These are phyloP conservation scores for Colletotrichum sp. DNA, from an alignment of 2,329 filamentous ascomycete species.

Conservation along the genomic window DNA sequence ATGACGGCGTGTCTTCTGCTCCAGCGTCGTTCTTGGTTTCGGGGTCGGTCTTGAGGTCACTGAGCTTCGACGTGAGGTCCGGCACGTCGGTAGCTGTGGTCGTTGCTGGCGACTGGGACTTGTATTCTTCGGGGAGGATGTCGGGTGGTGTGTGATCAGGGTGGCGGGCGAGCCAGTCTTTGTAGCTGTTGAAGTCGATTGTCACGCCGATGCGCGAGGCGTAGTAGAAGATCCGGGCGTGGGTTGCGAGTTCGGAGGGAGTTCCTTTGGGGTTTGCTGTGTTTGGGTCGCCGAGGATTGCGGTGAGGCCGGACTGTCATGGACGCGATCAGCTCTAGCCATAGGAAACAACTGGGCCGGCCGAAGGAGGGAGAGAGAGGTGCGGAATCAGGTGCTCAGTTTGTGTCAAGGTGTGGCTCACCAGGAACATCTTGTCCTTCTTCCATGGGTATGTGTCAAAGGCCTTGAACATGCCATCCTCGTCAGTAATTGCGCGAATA, in stretches of 20 bases:
- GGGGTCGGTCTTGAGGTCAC: background rate
- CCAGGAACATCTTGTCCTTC: slow-evolving; percentile 72
- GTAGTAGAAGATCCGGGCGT: slow-evolving; percentile 74
- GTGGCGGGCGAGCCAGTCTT: slow-evolving; percentile 59
- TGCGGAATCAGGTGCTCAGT: background rate
- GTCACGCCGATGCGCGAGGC: slow-evolving; percentile 51
- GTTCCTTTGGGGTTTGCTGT: slow-evolving; percentile 48
- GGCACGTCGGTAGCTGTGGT: slow-evolving; percentile 6
- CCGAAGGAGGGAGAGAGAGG: background rate
- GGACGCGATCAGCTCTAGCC: background rate
- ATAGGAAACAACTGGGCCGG: background rate
- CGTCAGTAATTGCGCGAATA: slow-evolving; percentile 43
- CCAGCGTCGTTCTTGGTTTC: background rate
- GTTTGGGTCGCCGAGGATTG: slow-evolving; percentile 65
- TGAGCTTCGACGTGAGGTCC: slow-evolving; percentile 9
- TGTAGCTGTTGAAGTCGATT: slow-evolving; percentile 73
- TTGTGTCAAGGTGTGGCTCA: slow-evolving; percentile 30
- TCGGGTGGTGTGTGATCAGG: slow-evolving; percentile 38
- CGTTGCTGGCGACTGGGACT: background rate
- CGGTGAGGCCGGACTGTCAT: slow-evolving; percentile 61
- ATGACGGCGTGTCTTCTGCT: slow-evolving; percentile 34
- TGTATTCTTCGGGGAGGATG: slow-evolving; percentile 39
- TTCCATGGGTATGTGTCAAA: slow-evolving; percentile 73
- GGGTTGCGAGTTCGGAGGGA: slow-evolving; percentile 64
- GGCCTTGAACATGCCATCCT: slow-evolving; percentile 58